Percentiles rank a stretch among this genome's conserved stretches.
phyloP scores from a whole-genome alignment of 805 yeast species.

The Candida wancherniae region DNA sequence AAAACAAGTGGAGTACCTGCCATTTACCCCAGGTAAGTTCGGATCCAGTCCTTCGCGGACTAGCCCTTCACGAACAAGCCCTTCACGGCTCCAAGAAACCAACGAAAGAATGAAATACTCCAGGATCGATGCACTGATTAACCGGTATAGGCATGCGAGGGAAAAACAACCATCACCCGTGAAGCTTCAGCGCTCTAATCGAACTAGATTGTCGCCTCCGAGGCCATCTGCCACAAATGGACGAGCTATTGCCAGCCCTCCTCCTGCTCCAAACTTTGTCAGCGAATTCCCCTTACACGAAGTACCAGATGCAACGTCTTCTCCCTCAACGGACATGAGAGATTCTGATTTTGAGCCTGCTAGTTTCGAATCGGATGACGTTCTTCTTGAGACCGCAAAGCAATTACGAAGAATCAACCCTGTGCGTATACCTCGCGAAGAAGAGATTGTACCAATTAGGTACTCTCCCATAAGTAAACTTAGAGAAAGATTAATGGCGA shows the following conservation, averaged over 20 bases:
- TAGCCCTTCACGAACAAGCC: too few relatives aligned
- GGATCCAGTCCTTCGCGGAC: conserved; percentile 24
- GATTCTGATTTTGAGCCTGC: background rate
- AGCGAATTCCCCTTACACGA: background rate
- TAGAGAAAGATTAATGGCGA: conserved; percentile 17
- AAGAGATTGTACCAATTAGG: conserved; percentile 21
- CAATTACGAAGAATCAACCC: conserved; percentile 31
- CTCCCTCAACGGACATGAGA: conserved; percentile 3
- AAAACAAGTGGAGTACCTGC: conserved; percentile 17
- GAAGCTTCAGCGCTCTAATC: conserved; percentile 1
- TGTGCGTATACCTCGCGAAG: conserved; percentile 31
- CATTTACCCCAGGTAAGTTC: conserved; percentile 21
- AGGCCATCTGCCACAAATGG: background rate
- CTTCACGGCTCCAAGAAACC: conserved; percentile 36
- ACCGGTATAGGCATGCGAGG: conserved; percentile 25
- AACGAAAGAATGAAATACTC: conserved; percentile 31
- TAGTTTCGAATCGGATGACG: conserved; percentile 1
- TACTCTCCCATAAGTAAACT: conserved; percentile 29
- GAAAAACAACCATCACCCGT: background rate
- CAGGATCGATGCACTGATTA: conserved; percentile 30
- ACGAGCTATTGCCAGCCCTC: conserved; percentile 4
- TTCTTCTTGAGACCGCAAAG: conserved; percentile 31
- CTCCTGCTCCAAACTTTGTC: conserved; percentile 11
- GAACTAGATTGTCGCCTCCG: conserved; percentile 4
- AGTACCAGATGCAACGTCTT: conserved; percentile 9